Evolutionary conservation across 371 early-diverging fungal genomes (phyloP), one percentile per base, ranked within the genome.

Genomic region (Mucor lusitanicus): DNA sequence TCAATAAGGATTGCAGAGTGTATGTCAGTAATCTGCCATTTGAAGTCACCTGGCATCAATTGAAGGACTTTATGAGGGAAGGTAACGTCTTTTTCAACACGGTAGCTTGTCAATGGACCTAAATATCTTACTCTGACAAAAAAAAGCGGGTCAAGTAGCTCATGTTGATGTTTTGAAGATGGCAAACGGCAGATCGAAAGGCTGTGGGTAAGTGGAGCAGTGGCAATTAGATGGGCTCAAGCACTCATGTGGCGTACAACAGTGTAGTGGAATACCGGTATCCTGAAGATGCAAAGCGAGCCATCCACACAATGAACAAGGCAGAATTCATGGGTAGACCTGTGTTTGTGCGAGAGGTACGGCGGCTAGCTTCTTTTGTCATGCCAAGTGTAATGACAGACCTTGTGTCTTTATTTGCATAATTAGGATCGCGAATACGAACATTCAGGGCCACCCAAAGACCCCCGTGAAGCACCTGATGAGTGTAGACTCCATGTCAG

Each of bases 61-160:
- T 95, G 63, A 91, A 91, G 71, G 92, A 93, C 63, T 92, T 88
- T 75, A 92, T 93, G 91, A 82, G 90, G 59, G 86, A 92, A 81
- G 89, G 93, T 91, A 77, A 77, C 50, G 67, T 15, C 13, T 11
- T 2, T 53, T n/a, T n/a, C n/a, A n/a, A n/a, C n/a, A n/a, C n/a
- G n/a, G 53, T 25, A 27, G 30, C 30, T 2, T 25, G 23, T 13
- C 15, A 53, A 5, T 53, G 27, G 15, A 13, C 23, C 53, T 53
- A 53, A 25, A 53, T 25, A 3, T 19, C 0, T 21, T 46, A 42
- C 37, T 46, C 25, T 25, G 2, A n/a, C n/a, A n/a, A n/a, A n/a
- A n/a, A n/a, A n/a, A 25, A 91, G 92, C 82, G 54, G 93, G 93
- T 21, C 85, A 88, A 46, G 91, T 92, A 7, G 75, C 89, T 9